A percentile compares a stretch with the other conserved stretches of the same genome.
Conservation (phyloP, 2,329 filamentous ascomycete genomes). For the Trichoderma oligosporum region DNA sequence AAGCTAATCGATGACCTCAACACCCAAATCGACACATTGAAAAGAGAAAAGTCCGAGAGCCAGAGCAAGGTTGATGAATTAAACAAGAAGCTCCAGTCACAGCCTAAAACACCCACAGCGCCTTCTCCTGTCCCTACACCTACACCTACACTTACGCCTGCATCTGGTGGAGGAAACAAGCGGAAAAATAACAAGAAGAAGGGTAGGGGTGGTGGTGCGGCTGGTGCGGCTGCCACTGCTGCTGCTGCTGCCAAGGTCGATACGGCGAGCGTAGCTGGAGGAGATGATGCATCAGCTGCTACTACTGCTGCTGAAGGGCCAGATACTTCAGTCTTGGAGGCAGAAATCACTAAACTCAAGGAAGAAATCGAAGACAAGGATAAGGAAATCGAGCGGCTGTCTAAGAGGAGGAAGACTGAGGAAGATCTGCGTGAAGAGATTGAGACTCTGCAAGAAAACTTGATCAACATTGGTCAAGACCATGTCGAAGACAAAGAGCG, state of each 20-base stretch:
- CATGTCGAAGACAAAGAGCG: constrained; percentile 79
- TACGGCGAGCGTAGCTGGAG: constrained; percentile 24
- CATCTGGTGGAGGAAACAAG: constrained; percentile 29
- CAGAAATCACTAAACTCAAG: constrained; percentile 49
- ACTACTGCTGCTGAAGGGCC: constrained; percentile 23
- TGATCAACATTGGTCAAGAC: constrained; percentile 75
- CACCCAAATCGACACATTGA: constrained; percentile 36
- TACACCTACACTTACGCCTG: constrained; percentile 19
- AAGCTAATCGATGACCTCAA: constrained; percentile 39
- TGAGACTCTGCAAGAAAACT: constrained; percentile 73
- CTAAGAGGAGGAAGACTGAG: constrained; percentile 67
- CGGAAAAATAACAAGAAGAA: constrained; percentile 89
- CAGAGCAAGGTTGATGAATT: constrained; percentile 39
- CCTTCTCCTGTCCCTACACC: constrained; percentile 26
- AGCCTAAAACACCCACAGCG: constrained; percentile 24
- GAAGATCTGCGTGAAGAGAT: constrained; percentile 82
- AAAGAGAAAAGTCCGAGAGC: constrained; percentile 33
- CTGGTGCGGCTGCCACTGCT: constrained; percentile 26
- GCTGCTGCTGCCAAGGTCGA: constrained; percentile 10
- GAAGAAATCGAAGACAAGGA: constrained; percentile 62
- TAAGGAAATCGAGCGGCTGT: constrained; percentile 66
- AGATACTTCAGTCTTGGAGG: constrained; percentile 41
- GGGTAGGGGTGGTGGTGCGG: constrained; percentile 58
- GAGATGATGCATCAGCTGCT: constrained; percentile 24
- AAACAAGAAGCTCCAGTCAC: constrained; percentile 40